Base-by-base conservation (phyloP, 2,329 filamentous ascomycete species). In the Thelonectria discophora region DNA sequence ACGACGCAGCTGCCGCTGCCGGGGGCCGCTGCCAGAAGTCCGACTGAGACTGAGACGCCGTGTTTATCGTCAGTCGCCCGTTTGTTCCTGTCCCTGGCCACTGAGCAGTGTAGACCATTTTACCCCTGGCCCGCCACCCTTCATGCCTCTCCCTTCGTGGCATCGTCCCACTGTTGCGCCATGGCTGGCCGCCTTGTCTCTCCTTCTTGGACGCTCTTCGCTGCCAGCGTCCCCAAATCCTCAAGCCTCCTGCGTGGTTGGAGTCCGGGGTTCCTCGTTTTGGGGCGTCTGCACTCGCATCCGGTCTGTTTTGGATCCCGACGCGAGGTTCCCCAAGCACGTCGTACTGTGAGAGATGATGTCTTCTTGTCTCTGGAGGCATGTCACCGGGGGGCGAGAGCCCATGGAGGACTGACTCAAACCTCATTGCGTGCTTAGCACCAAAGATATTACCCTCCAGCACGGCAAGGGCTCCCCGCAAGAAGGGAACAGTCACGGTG, bases 91-190 rank as follows among this genome's bases (percentile, higher is more conserved):
- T 40, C 13, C 48, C 21, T 37, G 48, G 18, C 58, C 48, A 61
- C 34, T 61, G 34, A 53, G 42, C 52, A 47, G 39, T 48, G 21
- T 24, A 34, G 43, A 46, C 46, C 17, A 50, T 48, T 24, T 24
- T 24, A 24, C 56, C 48, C 58, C 57, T 65, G 48, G 43, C 49
- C 54, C 45, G 24, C 39, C 27, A 30, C 60, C 65, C 52, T 61
- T 69, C 55, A 71, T 71, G 63, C 65, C 52, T 40, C 47, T 64
- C 58, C 58, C 60, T 62, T 65, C 63, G 58, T 63, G 62, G 65
- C 58, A 71, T 71, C 69, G 67, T 60, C 58, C 66, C 69, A 71
- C 60, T 24, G 64, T 70, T 71, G 65, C 69, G 69, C 67, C 69
- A 71, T 66, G 64, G 45, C 62, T 45, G 51, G 32, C 59, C 50